Conservation (phyloP, 2,329 filamentous ascomycete species). For the Xylariaceae sp. region DNA sequence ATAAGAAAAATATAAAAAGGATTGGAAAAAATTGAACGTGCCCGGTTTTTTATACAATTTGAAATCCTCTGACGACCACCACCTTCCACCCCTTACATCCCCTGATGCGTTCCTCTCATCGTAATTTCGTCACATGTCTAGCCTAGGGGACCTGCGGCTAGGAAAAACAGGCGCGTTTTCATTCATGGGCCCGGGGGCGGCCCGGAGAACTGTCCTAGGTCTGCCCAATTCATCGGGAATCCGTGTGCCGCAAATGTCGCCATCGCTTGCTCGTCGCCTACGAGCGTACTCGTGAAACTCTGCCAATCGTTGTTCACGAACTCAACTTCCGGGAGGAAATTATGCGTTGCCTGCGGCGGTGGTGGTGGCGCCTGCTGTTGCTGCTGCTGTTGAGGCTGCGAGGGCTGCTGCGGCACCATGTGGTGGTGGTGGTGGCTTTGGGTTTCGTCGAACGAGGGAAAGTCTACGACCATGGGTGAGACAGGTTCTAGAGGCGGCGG, state of each 20-base stretch:
- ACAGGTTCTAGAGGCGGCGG: conserved; percentile 26
- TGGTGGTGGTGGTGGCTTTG: background rate
- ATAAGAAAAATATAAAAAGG: too few species aligned
- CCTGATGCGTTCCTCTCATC: background rate
- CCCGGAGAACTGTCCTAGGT: conserved; percentile 20
- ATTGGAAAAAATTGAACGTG: too few species aligned
- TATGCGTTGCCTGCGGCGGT: conserved; percentile 5
- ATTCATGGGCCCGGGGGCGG: conserved; percentile 4
- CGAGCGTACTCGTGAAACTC: conserved; percentile 27
- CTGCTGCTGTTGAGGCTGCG: background rate
- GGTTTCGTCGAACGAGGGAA: conserved; percentile 17
- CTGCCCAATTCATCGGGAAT: conserved; percentile 27
- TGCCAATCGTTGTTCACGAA: conserved; percentile 28
- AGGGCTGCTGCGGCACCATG: background rate
- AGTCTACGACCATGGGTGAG: conserved; percentile 27
- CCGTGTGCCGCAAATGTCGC: conserved; percentile 13
- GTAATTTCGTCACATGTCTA: conserved; percentile 4
- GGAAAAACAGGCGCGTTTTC: too few species aligned
- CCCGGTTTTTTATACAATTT: too few species aligned
- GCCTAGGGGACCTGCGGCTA: too few species aligned
- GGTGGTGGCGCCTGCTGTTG: background rate
- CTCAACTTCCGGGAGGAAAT: conserved; percentile 23
- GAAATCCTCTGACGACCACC: too few species aligned
- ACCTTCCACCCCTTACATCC: too few species aligned
- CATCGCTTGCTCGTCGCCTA: conserved; percentile 14